Evolutionary conservation across 352 stramenopile species (phyloP), one percentile per base, ranked within the genome.

Genomic region (Phytophthora idaei): DNA sequence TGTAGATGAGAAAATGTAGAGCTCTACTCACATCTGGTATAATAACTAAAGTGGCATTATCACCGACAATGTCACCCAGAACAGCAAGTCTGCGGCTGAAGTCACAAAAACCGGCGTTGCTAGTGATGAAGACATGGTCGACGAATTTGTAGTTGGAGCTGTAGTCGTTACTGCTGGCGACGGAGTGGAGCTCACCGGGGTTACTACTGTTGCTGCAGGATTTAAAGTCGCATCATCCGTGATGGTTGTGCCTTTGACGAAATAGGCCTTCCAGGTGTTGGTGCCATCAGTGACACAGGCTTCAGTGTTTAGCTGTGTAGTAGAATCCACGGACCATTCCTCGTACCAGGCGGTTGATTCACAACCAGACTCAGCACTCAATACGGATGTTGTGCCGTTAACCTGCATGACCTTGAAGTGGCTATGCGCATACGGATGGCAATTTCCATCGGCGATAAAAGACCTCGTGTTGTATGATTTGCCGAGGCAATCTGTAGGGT

Each of bases 401-500:
- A 3, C 21, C 15, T 60, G 29, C 2, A 48, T 21, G 31, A 69
- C 56, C 42, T 64, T 69, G 39, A 69, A 69, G 31, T 69, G 62
- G 8, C 17, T 64, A 41, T 48, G 48, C 5, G 49, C 56, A n/a
- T 69, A 69, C 9, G 62, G 62, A 39, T 69, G 62, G 15, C 53
- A 69, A 4, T 55, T 56, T 36, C 62, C 62, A 34, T 69, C 62
- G 11, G 55, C 62, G n/a, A 64, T 17, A 50, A 64, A 64, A 4
- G 62, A 60, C 11, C 54, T 58, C 2, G 62, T 69, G 52, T 68
- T 68, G 37, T 63, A 68, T 3, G 61, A 68, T 51, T 57, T 68
- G 1, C 61, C 61, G 1, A 62, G 44, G 28, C 61, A 68, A 37
- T 57, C 45, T 1, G 15, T 14, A 5, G 61, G 51, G 48, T 68